Evolutionary conservation across 2,329 filamentous ascomycete species (phyloP), one percentile per base, ranked within the genome.

Genomic region (Curvularia lunata): DNA sequence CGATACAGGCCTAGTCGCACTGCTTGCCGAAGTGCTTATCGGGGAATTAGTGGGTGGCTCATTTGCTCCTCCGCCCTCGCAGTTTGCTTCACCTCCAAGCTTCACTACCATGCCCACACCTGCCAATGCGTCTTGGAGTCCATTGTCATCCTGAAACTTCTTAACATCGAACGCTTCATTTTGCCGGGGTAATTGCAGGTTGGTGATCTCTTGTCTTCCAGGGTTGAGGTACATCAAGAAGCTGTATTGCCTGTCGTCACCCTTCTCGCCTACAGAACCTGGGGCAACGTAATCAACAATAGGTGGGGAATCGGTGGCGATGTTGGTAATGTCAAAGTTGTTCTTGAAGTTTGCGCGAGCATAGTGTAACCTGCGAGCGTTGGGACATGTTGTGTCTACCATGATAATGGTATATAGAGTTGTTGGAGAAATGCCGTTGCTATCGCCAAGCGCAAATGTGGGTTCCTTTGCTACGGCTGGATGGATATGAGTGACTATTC

Each of bases 21-120:
- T 54, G 23, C 45, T 49, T 21, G 47, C 16, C 8, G 52, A 58
- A 30, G 23, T 51, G n/a, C 58, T 42, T 16, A 55, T 52, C 7
- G 55, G 55, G 12, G 57, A 34, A 46, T 46, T 59, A 12, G 45
- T 48, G 18, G 61, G 61, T 13, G 59, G 34, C 12, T 23, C 40
- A 30, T 60, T 56, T 5, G 63, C 51, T 16, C 45, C 23, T 9
- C 56, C 58, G 4, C 57, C 54, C 9, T 40, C 65, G 47, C 67
- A 70, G 16, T 64, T 47, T 5, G 62, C 66, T n/a, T 48, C 42
- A 23, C 72, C 71, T 16, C 71, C 70, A 28, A 76, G 47, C 55
- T 71, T 66, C n/a, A 75, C 72, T 2, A 71, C 67, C 72, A 76
- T 75, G 1, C 65, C 70, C 2, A 75, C 56, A 4, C 74, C 74